Evolutionary conservation across 805 yeast genomes (phyloP).

Genomic region (Starmerella floris): DNA sequence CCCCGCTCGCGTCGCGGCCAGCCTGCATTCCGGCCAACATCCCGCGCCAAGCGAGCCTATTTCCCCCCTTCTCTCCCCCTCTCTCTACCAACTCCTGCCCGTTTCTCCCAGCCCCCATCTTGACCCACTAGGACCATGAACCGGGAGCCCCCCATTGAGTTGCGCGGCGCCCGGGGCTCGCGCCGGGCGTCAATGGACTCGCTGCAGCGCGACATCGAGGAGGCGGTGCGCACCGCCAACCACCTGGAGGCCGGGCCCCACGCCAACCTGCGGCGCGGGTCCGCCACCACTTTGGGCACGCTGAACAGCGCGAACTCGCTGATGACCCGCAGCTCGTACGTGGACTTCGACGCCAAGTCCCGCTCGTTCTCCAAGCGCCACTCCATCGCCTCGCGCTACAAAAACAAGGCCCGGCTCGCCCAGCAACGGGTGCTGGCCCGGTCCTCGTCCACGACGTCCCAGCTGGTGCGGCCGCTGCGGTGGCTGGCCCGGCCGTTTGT

Average conservation of each 20-base stretch:
- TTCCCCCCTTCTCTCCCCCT: no score
- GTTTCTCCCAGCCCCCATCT: no score
- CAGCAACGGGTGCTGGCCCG: background rate
- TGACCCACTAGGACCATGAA: no score
- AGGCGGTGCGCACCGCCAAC: slow-evolving; percentile 14
- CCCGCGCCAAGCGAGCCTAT: no score
- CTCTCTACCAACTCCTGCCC: no score
- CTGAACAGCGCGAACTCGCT: slow-evolving; percentile 10
- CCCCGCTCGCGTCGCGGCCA: no score
- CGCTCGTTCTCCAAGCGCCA: background rate
- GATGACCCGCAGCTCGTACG: slow-evolving; percentile 10
- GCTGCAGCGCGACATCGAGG: slow-evolving; percentile 14
- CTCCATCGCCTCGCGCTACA: background rate
- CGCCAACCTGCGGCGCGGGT: background rate
- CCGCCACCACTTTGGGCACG: slow-evolving; percentile 11
- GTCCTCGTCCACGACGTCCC: slow-evolving; percentile 1
- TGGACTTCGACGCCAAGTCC: slow-evolving; percentile 11
- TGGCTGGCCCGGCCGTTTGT: slow-evolving; percentile 7
- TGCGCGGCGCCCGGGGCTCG: background rate
- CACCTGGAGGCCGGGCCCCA: background rate
- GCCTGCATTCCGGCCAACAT: no score
- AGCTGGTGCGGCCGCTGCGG: slow-evolving; percentile 10
- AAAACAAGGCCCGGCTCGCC: background rate
- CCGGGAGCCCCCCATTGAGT: slow-evolving; percentile 9
- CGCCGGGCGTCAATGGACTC: slow-evolving; percentile 8